Conservation (phyloP, 345 rosid species). For the Geranium brycei region DNA sequence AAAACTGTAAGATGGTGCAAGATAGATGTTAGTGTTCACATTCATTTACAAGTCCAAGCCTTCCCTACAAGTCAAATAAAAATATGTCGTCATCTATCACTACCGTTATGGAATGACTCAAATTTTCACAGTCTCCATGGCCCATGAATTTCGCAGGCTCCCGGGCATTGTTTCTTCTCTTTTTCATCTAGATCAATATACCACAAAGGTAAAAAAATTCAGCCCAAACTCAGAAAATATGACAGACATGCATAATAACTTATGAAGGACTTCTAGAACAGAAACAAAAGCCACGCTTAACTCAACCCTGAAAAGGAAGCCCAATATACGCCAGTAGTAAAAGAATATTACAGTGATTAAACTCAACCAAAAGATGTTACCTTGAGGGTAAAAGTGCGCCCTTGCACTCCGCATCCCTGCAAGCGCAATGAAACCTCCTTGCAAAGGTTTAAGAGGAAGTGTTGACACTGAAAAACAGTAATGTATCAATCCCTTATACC, state of each 20-base stretch:
- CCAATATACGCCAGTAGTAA: too few relatives aligned
- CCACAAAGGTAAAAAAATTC: slow-evolving; percentile 6
- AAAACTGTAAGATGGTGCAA: neutral
- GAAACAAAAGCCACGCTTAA: neutral
- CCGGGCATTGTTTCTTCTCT: slow-evolving; percentile 60
- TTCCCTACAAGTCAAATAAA: neutral
- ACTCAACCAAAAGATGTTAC: slow-evolving; percentile 13
- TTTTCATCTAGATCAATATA: slow-evolving; percentile 46
- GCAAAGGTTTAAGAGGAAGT: slow-evolving; percentile 65
- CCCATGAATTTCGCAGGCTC: slow-evolving; percentile 94
- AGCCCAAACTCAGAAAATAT: neutral
- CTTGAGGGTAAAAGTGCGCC: slow-evolving; percentile 84
- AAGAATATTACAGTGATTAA: neutral
- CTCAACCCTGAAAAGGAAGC: too few relatives aligned
- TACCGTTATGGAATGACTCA: slow-evolving; percentile 80
- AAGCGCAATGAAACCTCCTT: slow-evolving; percentile 81
- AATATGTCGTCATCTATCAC: neutral
- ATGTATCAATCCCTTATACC: slow-evolving; percentile 6
- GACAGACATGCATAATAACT: neutral
- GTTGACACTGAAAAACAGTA: slow-evolving; percentile 43
- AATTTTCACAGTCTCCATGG: slow-evolving; percentile 73
- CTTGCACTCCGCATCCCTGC: slow-evolving; percentile 71
- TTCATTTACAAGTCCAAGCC: neutral
- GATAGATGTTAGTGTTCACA: neutral
- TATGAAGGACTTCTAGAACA: neutral